Base-by-base conservation (phyloP, 1,284 basidiomycete species). In the Singerocomus rubriflavus region DNA sequence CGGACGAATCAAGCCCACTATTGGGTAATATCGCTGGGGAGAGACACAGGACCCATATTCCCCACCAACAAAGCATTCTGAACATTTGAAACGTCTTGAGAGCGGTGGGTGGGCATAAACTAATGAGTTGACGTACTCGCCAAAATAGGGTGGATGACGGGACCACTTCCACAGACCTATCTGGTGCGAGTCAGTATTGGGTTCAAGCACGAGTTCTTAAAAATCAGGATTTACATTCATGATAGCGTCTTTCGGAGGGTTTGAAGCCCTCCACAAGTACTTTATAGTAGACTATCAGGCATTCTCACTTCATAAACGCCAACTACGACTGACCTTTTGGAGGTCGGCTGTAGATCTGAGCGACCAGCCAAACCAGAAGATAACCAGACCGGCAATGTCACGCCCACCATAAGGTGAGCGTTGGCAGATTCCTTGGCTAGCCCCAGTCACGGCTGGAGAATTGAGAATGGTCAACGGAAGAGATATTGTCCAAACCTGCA, bases 61-160 rank as follows among this genome's bases (percentile, higher is more conserved):
- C 85, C 84, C 84, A 87, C 79, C 85, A 86, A 55, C 85, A 81
- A 39, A 84, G 62, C 53, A 88, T 87, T 63, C 81, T 82, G 51
- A 2, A n/a, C 44, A 13, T 21, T 21, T 21, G 21, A 21, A 21
- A 36, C 26, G 30, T 29, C n/a, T 11, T n/a, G 7, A 40, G 37
- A 36, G 38, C 14, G 38, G 38, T 11, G 11, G n/a, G 4, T 6
- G 14, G 14, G 5, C 10, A 35, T 6, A 13, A 11, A 35, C 3
- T n/a, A 11, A 14, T 43, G 21, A 13, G 12, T 8, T 17, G 34
- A 17, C 78, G 64, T 62, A 83, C 79, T 89, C 86, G 63, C 86
- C 85, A 62, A 88, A 87, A 64, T 88, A 90, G 16, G 9, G 34
- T 8, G 9, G 33, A 10, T 17, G 82, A 16, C 81, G 76, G 21